Evolutionary conservation across 495 filamentous ascomycete species (phyloP).

Genomic region (Penicillium riverlandense): DNA sequence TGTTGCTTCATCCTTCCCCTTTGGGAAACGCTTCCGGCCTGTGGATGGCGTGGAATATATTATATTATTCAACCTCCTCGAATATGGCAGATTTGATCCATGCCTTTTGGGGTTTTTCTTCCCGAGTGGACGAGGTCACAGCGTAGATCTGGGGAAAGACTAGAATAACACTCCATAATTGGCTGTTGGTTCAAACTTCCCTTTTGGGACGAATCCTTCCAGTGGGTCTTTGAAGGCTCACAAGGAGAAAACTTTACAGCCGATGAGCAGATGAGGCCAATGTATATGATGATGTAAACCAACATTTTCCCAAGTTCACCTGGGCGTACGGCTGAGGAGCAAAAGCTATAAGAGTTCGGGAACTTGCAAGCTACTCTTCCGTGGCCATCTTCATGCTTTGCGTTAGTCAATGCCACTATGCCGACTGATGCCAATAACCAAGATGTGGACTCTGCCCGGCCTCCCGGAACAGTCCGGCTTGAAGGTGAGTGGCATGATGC

Average conservation of each 20-base stretch:
- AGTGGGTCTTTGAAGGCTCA: constrained; percentile 6
- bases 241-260: background rate
- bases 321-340: no score
- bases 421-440: background rate
- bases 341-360: no score
- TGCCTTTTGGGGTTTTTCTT: no score
- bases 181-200: constrained; percentile 17
- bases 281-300: background rate
- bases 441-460: constrained; percentile 10
- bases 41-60: no score
- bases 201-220: constrained; percentile 2
- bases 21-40: no score
- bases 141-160: no score
- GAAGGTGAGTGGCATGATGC: constrained; percentile 3
- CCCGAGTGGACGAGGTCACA: no score
- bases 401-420: background rate
- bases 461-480: constrained; percentile 14
- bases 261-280: constrained; percentile 5
- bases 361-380: background rate
- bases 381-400: background rate
- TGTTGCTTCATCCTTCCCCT: no score
- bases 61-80: no score
- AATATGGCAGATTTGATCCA: no score
- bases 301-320: no score
- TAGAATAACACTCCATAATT: background rate